Evolutionary conservation across 495 filamentous ascomycete species (phyloP).

Genomic region (Penicillium crystallinum): DNA sequence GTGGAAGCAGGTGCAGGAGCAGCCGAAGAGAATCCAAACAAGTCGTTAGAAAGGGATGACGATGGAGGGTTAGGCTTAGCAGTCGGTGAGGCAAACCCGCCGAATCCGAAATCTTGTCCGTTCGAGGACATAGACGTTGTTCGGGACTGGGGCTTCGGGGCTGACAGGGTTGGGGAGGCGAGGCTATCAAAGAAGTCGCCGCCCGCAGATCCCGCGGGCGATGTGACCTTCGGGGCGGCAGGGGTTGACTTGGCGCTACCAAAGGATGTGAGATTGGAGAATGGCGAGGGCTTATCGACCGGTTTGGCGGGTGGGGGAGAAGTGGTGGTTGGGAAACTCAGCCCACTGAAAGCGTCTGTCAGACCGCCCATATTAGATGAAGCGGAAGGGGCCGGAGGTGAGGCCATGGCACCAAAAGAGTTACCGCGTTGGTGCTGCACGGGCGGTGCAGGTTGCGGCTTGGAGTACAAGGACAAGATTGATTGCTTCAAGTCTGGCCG

Average conservation of each 20-base stretch:
- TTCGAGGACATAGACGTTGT: constrained; percentile 43
- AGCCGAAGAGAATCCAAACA: constrained; percentile 75
- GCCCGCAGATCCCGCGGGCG: constrained; percentile 49
- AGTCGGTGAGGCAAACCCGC: constrained; percentile 40
- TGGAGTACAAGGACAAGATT: constrained; percentile 90
- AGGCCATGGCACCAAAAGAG: constrained; percentile 66
- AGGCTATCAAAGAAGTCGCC: constrained; percentile 77
- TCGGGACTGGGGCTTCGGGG: constrained; percentile 40
- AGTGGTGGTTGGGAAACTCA: constrained; percentile 64
- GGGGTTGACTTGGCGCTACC: constrained; percentile 51
- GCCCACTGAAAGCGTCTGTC: constrained; percentile 79
- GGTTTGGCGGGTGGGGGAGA: constrained; percentile 47
- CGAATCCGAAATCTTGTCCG: constrained; percentile 50
- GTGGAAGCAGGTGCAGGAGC: constrained; percentile 40
- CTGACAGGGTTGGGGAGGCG: constrained; percentile 48
- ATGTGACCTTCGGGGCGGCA: constrained; percentile 47
- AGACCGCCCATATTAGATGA: constrained; percentile 63
- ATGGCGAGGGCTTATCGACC: constrained; percentile 60
- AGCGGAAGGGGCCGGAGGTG: constrained; percentile 42
- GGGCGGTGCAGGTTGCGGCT: constrained; percentile 60
- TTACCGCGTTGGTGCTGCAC: constrained; percentile 52
- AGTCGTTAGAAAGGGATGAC: constrained; percentile 51
- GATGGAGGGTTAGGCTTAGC: constrained; percentile 40
- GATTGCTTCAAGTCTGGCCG: constrained; percentile 95
- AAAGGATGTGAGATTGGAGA: constrained; percentile 65